phyloP scores from a whole-genome alignment of 352 stramenopile species.

The Lagenidium sp. region DNA sequence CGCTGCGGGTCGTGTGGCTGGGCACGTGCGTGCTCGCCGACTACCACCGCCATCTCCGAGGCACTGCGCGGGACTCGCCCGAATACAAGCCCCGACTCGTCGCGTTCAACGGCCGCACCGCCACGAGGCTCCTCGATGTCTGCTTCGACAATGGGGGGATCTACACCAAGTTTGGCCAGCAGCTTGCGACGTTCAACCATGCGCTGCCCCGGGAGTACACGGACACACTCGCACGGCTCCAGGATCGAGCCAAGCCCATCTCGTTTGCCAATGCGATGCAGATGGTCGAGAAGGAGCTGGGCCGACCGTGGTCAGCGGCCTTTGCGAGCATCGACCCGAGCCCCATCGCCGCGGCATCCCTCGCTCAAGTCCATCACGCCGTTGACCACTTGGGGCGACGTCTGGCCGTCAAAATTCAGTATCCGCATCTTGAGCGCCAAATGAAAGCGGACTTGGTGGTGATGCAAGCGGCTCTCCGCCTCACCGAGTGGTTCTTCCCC shows the following conservation, averaged over 20 bases:
- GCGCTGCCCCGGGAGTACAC: constrained; percentile 93
- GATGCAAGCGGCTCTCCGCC: constrained; percentile 43
- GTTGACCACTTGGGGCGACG: constrained; percentile 82
- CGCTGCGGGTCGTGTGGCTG: constrained; percentile 37
- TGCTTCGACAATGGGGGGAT: constrained; percentile 93
- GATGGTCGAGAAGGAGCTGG: constrained; percentile 54
- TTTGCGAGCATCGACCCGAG: constrained; percentile 87
- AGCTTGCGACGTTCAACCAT: constrained; percentile 96
- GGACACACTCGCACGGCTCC: constrained; percentile 81
- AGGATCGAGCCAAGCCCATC: constrained; percentile 87
- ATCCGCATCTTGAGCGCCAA: constrained; percentile 76
- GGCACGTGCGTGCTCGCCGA: constrained; percentile 41
- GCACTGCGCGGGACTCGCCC: constrained; percentile 22
- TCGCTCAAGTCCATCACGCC: constrained; percentile 95
- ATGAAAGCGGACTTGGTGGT: constrained; percentile 68
- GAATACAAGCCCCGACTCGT: constrained; percentile 57
- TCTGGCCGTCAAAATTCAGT: constrained; percentile 97
- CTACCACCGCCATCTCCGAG: constrained; percentile 40
- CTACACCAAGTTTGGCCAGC: constrained; percentile 98
- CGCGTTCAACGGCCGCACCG: constrained; percentile 70
- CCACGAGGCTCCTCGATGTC: constrained; percentile 82
- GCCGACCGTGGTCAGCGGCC: constrained; percentile 66
- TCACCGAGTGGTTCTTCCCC: constrained; percentile 83
- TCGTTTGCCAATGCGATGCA: constrained; percentile 32
- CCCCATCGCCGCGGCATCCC: constrained; percentile 93